Evolutionary conservation across 768 basidiomycete species (phyloP).

Genomic region (Tylopilus subfusipes): DNA sequence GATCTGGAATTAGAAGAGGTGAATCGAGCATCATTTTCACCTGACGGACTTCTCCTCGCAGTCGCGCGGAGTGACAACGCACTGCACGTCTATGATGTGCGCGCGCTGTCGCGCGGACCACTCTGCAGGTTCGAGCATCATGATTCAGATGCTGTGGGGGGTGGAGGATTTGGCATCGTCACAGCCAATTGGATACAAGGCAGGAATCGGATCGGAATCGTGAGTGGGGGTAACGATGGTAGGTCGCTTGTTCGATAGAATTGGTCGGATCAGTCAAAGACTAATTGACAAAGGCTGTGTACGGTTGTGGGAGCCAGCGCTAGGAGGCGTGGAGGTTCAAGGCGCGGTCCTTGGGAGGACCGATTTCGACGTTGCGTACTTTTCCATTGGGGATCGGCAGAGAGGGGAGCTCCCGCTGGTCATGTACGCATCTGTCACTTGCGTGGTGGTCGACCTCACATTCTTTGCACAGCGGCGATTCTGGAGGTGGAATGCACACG

Average conservation of each 20-base stretch:
- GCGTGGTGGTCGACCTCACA: conserved; percentile 20
- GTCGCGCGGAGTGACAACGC: conserved; percentile 57
- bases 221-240: conserved; percentile 68
- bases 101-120: conserved; percentile 45
- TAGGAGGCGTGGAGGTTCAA: conserved; percentile 38
- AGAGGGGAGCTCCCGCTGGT: conserved; percentile 54
- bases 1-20: conserved; percentile 39
- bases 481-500: conserved; percentile 45
- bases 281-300: conserved; percentile 53
- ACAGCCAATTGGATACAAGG: conserved; percentile 52
- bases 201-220: conserved; percentile 42
- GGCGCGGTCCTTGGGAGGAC: conserved; percentile 50
- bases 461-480: conserved; percentile 41
- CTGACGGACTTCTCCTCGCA: conserved; percentile 59
- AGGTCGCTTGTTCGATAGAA: conserved; percentile 13
- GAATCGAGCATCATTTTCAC: conserved; percentile 50
- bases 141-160: conserved; percentile 29
- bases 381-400: conserved; percentile 54
- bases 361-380: conserved; percentile 54
- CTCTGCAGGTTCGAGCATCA: conserved; percentile 51
- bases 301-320: conserved; percentile 59
- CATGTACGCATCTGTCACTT: conserved; percentile 44
- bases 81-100: conserved; percentile 60
- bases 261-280: not conserved
- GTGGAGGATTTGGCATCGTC: conserved; percentile 45